Percentiles rank a stretch among this genome's conserved stretches.
These are phyloP conservation scores for Paramecium bursaria DNA, from an alignment of 73 alveolate species.

Conservation along the genomic window DNA sequence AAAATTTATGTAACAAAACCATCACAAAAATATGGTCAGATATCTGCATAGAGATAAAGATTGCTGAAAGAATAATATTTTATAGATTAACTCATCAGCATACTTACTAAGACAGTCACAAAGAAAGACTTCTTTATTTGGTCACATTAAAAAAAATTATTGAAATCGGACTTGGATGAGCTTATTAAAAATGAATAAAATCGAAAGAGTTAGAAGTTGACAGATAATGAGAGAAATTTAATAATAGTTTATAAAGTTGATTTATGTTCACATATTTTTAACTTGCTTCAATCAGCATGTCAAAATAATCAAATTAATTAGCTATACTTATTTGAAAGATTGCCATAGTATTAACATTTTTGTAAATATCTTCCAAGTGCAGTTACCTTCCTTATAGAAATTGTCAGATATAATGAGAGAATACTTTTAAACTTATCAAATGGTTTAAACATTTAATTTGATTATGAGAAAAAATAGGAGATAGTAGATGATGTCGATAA, in stretches of 20 bases:
- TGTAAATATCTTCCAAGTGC: constrained; percentile 17
- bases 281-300: neutral
- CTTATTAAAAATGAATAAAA: neutral
- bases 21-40: constrained; percentile 3
- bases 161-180: constrained; percentile 2
- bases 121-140: constrained; percentile 6
- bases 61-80: constrained; percentile 38
- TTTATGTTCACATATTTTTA: neutral
- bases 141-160: neutral
- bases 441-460: constrained; percentile 53
- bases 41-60: constrained; percentile 29
- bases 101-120: neutral
- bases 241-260: constrained; percentile 14
- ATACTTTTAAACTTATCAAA: constrained; percentile 33
- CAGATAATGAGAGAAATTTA: constrained; percentile 11
- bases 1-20: constrained; percentile 37
- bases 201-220: neutral
- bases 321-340: neutral
- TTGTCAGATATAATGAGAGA: constrained; percentile 51
- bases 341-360: constrained; percentile 43
- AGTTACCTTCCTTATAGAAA: constrained; percentile 7
- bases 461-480: constrained; percentile 8
- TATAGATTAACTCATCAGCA: neutral
- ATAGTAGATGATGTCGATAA: constrained; percentile 50
- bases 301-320: constrained; percentile 15